These are phyloP conservation scores for Hirsutella rhossiliensis DNA, from an alignment of 2,329 filamentous ascomycete genomes.

Conservation along the genomic window DNA sequence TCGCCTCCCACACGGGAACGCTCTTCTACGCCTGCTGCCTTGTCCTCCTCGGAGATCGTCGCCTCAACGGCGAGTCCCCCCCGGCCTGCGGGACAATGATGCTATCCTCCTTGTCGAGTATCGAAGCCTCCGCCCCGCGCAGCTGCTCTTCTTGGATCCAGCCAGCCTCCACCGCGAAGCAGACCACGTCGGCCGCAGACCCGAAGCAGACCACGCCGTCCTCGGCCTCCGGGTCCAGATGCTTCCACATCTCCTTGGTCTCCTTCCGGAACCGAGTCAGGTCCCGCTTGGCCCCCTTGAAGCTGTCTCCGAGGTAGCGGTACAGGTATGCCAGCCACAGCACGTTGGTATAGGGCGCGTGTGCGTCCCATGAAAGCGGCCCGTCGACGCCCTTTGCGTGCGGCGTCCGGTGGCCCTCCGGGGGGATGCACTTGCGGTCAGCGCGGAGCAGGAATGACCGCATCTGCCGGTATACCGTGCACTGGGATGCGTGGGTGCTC, in stretches of 20 bases:
- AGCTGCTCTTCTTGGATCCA: conserved; percentile 45
- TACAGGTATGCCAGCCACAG: conserved; percentile 54
- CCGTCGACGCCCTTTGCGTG: conserved; percentile 34
- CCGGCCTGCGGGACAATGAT: conserved; percentile 23
- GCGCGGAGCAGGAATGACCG: conserved; percentile 41
- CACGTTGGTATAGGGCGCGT: conserved; percentile 51
- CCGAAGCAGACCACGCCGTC: conserved; percentile 36
- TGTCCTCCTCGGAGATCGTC: conserved; percentile 12
- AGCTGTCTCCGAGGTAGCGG: conserved; percentile 35
- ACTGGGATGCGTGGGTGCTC: conserved; percentile 47
- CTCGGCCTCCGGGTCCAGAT: conserved; percentile 39
- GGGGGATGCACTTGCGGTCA: conserved; percentile 36
- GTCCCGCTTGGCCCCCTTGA: conserved; percentile 32
- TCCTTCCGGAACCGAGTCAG: conserved; percentile 31
- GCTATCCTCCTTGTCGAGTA: conserved; percentile 27
- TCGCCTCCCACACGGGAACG: too few species aligned
- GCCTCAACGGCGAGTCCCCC: conserved; percentile 7
- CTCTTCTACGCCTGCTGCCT: too few species aligned
- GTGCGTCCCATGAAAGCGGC: conserved; percentile 39
- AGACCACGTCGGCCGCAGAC: conserved; percentile 42
- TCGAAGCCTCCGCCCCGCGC: conserved; percentile 21
- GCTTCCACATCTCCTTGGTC: conserved; percentile 40
- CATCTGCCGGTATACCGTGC: conserved; percentile 50
- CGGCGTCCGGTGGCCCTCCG: conserved; percentile 31
- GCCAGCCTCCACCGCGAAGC: conserved; percentile 44